These are phyloP conservation scores for Nannizziopsis barbatae DNA, from an alignment of 2,329 filamentous ascomycete species.

Conservation along the genomic window DNA sequence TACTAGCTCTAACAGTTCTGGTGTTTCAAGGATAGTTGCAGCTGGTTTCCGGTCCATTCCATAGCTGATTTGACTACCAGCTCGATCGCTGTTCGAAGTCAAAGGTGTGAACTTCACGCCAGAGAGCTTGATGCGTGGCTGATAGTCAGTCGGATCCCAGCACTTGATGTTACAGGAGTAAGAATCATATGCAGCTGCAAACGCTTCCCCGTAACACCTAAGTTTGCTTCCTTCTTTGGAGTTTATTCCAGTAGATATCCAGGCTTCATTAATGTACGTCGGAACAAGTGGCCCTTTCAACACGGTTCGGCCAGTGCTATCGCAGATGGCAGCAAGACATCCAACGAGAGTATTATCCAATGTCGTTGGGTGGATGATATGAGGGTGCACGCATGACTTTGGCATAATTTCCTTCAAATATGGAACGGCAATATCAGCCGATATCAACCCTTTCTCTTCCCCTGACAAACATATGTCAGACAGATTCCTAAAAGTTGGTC, in stretches of 20 bases:
- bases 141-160: slow-evolving; percentile 8
- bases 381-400: slow-evolving; percentile 9
- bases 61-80: slow-evolving; percentile 1
- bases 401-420: slow-evolving; percentile 15
- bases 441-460: slow-evolving; percentile 15
- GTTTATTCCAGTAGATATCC: slow-evolving; percentile 23
- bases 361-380: slow-evolving; percentile 14
- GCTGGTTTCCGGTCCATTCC: slow-evolving; percentile 6
- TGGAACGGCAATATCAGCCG: slow-evolving; percentile 18
- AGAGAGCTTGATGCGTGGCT: slow-evolving; percentile 8
- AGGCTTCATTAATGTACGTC: slow-evolving; percentile 26
- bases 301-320: slow-evolving; percentile 18
- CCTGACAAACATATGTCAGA: slow-evolving; percentile 18
- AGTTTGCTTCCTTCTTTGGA: slow-evolving; percentile 16
- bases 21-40: not conserved
- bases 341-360: slow-evolving; percentile 24
- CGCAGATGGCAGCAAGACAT: slow-evolving; percentile 20
- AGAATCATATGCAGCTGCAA: slow-evolving; percentile 32
- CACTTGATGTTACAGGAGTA: slow-evolving; percentile 10
- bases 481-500: slow-evolving; percentile 25
- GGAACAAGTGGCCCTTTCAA: slow-evolving; percentile 23
- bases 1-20: not conserved
- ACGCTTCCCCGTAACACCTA: slow-evolving; percentile 29
- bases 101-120: slow-evolving; percentile 4
- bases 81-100: not conserved